Percentiles rank a stretch among this genome's conserved stretches.
Evolutionary conservation across 2,329 filamentous ascomycete genomes (phyloP).

Genomic region (Diaporthe batatas): DNA sequence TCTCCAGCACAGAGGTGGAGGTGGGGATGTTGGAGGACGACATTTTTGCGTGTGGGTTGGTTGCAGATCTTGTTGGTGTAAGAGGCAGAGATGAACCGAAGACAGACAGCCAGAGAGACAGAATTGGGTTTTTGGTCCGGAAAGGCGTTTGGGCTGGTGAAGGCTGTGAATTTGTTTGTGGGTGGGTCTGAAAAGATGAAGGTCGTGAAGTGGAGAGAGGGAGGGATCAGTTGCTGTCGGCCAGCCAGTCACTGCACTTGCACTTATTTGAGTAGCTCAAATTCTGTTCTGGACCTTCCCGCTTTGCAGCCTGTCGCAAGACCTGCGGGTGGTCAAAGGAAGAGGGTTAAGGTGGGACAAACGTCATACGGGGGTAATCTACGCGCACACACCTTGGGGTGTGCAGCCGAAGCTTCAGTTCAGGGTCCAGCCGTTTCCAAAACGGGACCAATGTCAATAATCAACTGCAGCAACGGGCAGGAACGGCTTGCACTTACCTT

Average conservation of each 20-base stretch:
- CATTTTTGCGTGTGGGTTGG: conserved; percentile 23
- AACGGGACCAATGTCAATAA: conserved; percentile 24
- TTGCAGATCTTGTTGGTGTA: background rate
- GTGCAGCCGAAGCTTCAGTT: background rate
- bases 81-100: background rate
- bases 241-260: background rate
- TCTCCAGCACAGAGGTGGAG: conserved; percentile 75
- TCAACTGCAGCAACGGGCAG: background rate
- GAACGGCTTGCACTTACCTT: background rate
- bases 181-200: background rate
- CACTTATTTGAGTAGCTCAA: conserved; percentile 16
- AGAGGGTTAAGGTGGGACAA: conserved; percentile 18
- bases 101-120: too few relatives aligned
- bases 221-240: background rate
- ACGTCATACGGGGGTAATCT: conserved; percentile 31
- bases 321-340: conserved; percentile 30
- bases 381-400: conserved; percentile 28
- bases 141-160: background rate
- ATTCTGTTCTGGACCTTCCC: conserved; percentile 16
- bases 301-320: conserved; percentile 2
- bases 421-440: background rate
- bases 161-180: background rate
- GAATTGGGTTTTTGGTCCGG: too few relatives aligned
- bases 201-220: background rate
- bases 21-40: conserved; percentile 66